Evolutionary conservation across 345 rosid genomes (phyloP).

Genomic region (Microcos paniculata): DNA sequence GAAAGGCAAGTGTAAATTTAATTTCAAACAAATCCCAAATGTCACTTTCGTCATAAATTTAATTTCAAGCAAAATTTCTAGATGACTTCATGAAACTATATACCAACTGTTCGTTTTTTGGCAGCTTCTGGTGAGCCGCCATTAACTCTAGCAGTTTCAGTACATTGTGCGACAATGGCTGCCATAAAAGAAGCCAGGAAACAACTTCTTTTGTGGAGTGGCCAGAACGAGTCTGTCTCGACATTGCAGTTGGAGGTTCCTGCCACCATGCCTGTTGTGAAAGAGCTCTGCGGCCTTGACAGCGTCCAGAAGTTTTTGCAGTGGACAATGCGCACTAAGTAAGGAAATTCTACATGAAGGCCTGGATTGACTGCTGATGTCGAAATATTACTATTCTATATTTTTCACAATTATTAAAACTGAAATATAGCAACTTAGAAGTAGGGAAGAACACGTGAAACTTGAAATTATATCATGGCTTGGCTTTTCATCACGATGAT

Average conservation of each 20-base stretch:
- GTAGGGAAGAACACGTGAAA: no score
- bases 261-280: constrained; percentile 85
- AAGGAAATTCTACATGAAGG: no score
- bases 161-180: constrained; percentile 76
- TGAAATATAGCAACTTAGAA: no score
- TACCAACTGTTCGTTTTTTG: constrained; percentile 3
- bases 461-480: no score
- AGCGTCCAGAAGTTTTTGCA: constrained; percentile 57
- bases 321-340: constrained; percentile 17
- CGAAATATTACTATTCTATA: no score
- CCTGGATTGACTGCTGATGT: no score
- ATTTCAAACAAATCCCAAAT: not conserved
- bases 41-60: not conserved
- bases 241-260: constrained; percentile 63
- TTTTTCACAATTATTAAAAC: no score
- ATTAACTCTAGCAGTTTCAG: constrained; percentile 69
- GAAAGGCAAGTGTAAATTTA: constrained; percentile 48
- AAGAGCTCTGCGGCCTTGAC: constrained; percentile 66
- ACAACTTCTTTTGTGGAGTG: constrained; percentile 56
- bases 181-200: constrained; percentile 70
- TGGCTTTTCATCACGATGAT: no score
- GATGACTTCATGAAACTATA: not conserved
- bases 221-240: constrained; percentile 3
- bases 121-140: constrained; percentile 97
- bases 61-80: not conserved